These are phyloP conservation scores for Cyberlindnera suaveolens DNA, from an alignment of 805 yeast genomes.

Conservation along the genomic window DNA sequence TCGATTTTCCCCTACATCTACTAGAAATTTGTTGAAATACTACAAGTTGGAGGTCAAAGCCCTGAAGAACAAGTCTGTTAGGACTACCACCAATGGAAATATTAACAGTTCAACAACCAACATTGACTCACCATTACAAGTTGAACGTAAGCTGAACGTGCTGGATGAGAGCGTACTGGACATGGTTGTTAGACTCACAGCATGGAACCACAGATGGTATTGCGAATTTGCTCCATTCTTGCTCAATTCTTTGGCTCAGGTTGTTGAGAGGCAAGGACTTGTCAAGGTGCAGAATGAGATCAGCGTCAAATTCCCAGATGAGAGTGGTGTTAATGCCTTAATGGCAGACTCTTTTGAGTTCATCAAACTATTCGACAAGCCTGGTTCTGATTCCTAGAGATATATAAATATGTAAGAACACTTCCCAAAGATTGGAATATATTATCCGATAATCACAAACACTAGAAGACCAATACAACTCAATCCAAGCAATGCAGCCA, in stretches of 20 bases:
- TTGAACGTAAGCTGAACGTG: conserved; percentile 32
- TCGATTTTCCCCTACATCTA: conserved; percentile 77
- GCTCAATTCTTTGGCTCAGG: conserved; percentile 46
- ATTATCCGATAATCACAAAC: neutral
- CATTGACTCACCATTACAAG: conserved; percentile 18
- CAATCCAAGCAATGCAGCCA: conserved; percentile 50
- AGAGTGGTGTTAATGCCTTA: conserved; percentile 49
- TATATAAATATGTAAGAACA: neutral
- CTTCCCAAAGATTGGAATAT: neutral
- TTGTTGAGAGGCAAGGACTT: conserved; percentile 72
- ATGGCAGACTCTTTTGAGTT: conserved; percentile 46
- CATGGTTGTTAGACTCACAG: conserved; percentile 67
- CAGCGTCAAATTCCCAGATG: conserved; percentile 55
- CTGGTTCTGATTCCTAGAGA: conserved; percentile 1
- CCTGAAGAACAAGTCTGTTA: conserved; percentile 21
- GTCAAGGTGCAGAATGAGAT: conserved; percentile 70
- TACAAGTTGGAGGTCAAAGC: conserved; percentile 44
- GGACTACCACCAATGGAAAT: conserved; percentile 1
- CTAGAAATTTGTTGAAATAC: conserved; percentile 64
- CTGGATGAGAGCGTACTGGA: conserved; percentile 47
- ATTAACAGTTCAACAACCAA: conserved; percentile 14
- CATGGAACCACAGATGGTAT: conserved; percentile 99
- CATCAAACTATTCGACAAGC: conserved; percentile 24
- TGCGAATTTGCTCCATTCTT: conserved; percentile 77
- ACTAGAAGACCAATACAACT: conserved; percentile 29